Evolutionary conservation across 768 basidiomycete species (phyloP).

Genomic region (Mycena galopus): DNA sequence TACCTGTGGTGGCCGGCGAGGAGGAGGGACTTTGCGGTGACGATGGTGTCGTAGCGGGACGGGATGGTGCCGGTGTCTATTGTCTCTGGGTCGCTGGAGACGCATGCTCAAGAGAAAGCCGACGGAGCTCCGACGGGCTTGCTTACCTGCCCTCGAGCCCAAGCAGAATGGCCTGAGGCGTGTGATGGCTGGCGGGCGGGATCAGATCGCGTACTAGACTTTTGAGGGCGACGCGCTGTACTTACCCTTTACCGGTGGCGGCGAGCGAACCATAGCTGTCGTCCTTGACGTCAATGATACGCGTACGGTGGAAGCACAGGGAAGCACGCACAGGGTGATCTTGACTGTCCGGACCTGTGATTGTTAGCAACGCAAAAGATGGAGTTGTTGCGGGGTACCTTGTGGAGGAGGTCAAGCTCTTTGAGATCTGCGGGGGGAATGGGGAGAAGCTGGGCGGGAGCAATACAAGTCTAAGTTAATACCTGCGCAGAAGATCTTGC

Average conservation of each 20-base stretch:
- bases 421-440: constrained; percentile 62
- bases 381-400: constrained; percentile 55
- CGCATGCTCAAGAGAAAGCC: neutral
- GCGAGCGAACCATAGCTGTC: constrained; percentile 91
- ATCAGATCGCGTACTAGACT: constrained; percentile 10
- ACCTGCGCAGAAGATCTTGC: constrained; percentile 74
- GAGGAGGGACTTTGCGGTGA: constrained; percentile 72
- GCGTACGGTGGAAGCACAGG: neutral
- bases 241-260: constrained; percentile 91
- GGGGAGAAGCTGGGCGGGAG: neutral
- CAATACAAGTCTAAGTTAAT: neutral
- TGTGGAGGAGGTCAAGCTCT: constrained; percentile 76
- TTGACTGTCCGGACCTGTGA: constrained; percentile 82
- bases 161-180: constrained; percentile 87
- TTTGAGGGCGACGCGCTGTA: neutral
- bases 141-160: constrained; percentile 73
- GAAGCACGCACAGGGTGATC: constrained; percentile 75
- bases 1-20: constrained; percentile 73
- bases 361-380: constrained; percentile 2
- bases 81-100: constrained; percentile 90
- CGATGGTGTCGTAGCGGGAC: constrained; percentile 78
- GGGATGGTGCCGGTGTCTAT: constrained; percentile 90
- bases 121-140: neutral
- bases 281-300: constrained; percentile 1
- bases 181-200: constrained; percentile 73